Conservation (phyloP, 78 protist genomes). For the Dictyostelium firmibasis region DNA sequence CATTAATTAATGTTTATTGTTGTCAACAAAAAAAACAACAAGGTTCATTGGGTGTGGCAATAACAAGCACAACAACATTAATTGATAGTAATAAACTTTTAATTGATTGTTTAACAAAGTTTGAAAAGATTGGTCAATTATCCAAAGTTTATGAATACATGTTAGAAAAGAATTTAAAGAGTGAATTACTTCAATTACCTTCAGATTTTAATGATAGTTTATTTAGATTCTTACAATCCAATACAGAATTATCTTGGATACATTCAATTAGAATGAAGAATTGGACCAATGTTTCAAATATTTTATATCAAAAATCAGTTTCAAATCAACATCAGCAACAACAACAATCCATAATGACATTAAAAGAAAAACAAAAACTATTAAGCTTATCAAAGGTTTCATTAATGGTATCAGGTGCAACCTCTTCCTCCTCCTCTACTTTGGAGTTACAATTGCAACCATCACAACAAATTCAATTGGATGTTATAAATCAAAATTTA, state of each 20-base stretch:
- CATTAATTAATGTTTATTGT: constrained; percentile 15
- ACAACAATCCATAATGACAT: not conserved
- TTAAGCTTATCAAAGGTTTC: constrained; percentile 19
- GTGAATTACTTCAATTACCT: constrained; percentile 41
- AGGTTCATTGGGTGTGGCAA: too few relatives aligned
- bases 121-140: not conserved
- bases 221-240: not conserved
- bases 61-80: not conserved
- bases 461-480: not conserved
- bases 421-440: not conserved
- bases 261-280: constrained; percentile 5
- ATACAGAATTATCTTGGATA: constrained; percentile 17
- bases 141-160: constrained; percentile 7
- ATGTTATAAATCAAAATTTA: constrained; percentile 10
- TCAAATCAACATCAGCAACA: not conserved
- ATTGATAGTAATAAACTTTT: not conserved
- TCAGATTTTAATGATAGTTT: constrained; percentile 10
- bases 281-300: not conserved
- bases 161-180: constrained; percentile 9
- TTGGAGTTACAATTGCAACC: not conserved
- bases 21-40: not conserved
- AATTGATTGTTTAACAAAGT: not conserved
- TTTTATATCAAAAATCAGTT: not conserved
- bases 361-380: constrained; percentile 12
- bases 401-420: not conserved